A percentile compares a stretch with the other conserved stretches of the same genome.
These are phyloP conservation scores for Mychonastes homosphaera DNA, from an alignment of 139 green algal species.

Conservation along the genomic window DNA sequence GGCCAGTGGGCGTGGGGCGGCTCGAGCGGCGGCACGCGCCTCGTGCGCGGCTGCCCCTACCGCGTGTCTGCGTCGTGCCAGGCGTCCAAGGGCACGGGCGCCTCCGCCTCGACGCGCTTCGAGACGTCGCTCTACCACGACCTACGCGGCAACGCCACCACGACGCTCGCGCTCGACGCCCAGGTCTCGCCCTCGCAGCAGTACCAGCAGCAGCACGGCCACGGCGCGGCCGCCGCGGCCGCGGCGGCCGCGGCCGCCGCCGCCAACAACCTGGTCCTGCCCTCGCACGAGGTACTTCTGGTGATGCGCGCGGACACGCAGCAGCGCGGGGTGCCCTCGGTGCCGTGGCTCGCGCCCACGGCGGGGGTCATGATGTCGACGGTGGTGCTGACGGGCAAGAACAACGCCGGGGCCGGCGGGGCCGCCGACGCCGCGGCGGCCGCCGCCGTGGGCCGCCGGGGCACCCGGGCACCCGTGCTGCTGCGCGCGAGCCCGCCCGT, in stretches of 20 bases:
- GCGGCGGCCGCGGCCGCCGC: neutral
- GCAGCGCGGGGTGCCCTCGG: constrained; percentile 9
- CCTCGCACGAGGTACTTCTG: constrained; percentile 12
- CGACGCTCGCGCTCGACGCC: constrained; percentile 29
- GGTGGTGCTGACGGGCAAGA: neutral
- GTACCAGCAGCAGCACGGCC: neutral
- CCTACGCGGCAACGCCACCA: constrained; percentile 27
- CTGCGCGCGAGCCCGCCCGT: too few relatives aligned
- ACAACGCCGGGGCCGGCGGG: neutral
- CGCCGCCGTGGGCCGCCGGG: neutral
- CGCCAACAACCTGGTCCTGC: neutral
- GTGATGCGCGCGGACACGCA: constrained; percentile 11
- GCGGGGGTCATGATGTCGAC: constrained; percentile 5
- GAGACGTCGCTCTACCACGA: constrained; percentile 43
- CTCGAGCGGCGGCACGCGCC: neutral
- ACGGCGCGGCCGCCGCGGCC: neutral
- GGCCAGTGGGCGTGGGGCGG: neutral
- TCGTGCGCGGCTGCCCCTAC: neutral
- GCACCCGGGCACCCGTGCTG: too few relatives aligned
- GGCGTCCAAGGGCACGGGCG: neutral
- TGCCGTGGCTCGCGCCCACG: constrained; percentile 4
- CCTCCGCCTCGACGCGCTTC: constrained; percentile 2
- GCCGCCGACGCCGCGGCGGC: neutral
- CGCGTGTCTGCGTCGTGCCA: neutral
- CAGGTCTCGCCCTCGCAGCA: constrained; percentile 6